Conservation (phyloP, 768 basidiomycete genomes). For the Leccinum rimulosum region DNA sequence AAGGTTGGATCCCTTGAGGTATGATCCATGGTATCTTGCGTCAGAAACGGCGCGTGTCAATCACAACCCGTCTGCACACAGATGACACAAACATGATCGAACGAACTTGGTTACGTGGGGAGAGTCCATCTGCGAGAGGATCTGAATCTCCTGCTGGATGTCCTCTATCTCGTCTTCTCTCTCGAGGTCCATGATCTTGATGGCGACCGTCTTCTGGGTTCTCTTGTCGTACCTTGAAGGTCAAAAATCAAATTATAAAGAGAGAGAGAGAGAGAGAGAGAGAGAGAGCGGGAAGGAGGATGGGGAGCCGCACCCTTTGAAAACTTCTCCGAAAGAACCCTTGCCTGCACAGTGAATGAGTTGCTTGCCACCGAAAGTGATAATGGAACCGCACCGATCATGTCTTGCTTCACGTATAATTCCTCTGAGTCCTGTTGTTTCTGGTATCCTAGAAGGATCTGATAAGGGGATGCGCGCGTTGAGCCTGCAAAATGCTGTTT, state of each 20-base stretch:
- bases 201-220: constrained; percentile 95
- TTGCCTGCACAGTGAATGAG: constrained; percentile 60
- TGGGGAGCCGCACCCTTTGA: constrained; percentile 73
- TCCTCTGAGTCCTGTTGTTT: constrained; percentile 92
- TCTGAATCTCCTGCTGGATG: constrained; percentile 98
- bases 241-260: not conserved
- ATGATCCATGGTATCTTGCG: constrained; percentile 90
- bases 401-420: constrained; percentile 94
- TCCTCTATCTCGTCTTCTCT: constrained; percentile 99
- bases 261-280: constrained; percentile 10
- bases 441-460: constrained; percentile 50
- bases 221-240: constrained; percentile 84
- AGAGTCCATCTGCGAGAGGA: constrained; percentile 93
- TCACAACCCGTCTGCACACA: constrained; percentile 31
- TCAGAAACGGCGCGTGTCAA: constrained; percentile 30
- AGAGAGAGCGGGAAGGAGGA: not conserved
- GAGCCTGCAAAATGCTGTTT: not conserved
- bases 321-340: constrained; percentile 99
- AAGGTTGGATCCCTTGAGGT: constrained; percentile 89
- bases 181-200: constrained; percentile 99
- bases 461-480: constrained; percentile 6
- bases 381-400: constrained; percentile 68
- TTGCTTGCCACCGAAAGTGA: constrained; percentile 11
- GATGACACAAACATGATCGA: constrained; percentile 23
- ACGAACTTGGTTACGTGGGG: constrained; percentile 93